Percentiles rank a stretch among this genome's conserved stretches.
Conservation (phyloP, 805 yeast species). For the Saccharomycopsis olivae region DNA sequence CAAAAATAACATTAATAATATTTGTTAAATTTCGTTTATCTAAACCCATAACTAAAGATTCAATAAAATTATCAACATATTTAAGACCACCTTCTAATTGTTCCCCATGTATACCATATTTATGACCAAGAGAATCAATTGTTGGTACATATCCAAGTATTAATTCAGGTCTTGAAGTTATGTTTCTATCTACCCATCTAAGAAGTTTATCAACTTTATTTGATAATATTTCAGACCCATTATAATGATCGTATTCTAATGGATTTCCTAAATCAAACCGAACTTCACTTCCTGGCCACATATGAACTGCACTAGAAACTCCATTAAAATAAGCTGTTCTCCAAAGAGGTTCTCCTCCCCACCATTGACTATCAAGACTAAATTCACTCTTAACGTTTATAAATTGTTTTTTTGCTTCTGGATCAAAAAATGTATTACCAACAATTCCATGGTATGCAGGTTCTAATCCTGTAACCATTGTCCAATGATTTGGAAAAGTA, state of each 20-base stretch:
- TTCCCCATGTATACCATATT: conserved; percentile 54
- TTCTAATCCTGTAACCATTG: conserved; percentile 73
- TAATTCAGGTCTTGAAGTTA: conserved; percentile 58
- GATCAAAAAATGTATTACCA: conserved; percentile 71
- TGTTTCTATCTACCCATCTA: conserved; percentile 54
- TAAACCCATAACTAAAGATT: conserved; percentile 37
- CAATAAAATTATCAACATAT: conserved; percentile 58
- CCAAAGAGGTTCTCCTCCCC: conserved; percentile 95
- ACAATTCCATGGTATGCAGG: conserved; percentile 84
- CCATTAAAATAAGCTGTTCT: conserved; percentile 56
- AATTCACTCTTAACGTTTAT: conserved; percentile 45
- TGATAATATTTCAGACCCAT: conserved; percentile 49
- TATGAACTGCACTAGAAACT: conserved; percentile 65
- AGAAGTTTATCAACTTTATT: conserved; percentile 48
- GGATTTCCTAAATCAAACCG: conserved; percentile 40
- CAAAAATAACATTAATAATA: conserved; percentile 63
- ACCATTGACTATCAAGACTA: conserved; percentile 50
- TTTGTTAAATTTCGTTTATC: conserved; percentile 44
- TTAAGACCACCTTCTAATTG: conserved; percentile 42
- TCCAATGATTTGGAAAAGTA: conserved; percentile 90
- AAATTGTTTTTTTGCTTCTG: conserved; percentile 43
- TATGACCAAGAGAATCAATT: conserved; percentile 71
- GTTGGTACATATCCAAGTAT: conserved; percentile 72
- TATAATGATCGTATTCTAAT: conserved; percentile 46
- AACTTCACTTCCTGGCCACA: conserved; percentile 95